Percentiles rank a stretch among this genome's conserved stretches.
Evolutionary conservation across 2,329 filamentous ascomycete species (phyloP).

Genomic region (Colletotrichum lindemuthianum): DNA sequence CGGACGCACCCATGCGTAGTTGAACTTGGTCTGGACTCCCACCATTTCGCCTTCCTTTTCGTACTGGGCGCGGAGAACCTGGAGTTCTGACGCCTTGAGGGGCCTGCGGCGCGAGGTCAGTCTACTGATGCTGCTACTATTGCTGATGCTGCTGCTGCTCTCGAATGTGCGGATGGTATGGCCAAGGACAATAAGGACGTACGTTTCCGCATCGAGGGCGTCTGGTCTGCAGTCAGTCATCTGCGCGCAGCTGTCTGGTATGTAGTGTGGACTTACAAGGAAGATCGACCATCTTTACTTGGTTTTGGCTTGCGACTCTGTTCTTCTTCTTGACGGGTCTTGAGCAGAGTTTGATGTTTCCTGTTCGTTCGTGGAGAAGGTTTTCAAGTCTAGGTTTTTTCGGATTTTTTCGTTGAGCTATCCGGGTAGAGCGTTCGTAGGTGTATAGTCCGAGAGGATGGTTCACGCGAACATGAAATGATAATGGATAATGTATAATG

Average conservation of each 20-base stretch:
- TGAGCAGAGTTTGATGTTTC: neutral
- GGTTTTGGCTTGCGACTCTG: neutral
- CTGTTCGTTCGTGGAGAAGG: too few relatives aligned
- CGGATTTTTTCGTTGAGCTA: too few relatives aligned
- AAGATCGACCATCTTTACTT: slow-evolving; percentile 56
- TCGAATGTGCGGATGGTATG: neutral
- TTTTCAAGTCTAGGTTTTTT: too few relatives aligned
- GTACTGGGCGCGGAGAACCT: slow-evolving; percentile 92
- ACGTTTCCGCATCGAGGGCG: slow-evolving; percentile 98
- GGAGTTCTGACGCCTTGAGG: slow-evolving; percentile 89
- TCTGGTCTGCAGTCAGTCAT: slow-evolving; percentile 63
- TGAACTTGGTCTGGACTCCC: slow-evolving; percentile 98
- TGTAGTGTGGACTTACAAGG: slow-evolving; percentile 52
- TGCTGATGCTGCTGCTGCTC: neutral
- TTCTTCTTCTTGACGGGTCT: neutral
- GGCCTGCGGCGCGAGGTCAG: slow-evolving; percentile 64
- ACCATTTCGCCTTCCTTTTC: slow-evolving; percentile 98
- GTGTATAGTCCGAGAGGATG: neutral
- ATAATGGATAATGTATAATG: slow-evolving; percentile 14
- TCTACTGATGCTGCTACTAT: neutral
- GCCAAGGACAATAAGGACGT: slow-evolving; percentile 42
- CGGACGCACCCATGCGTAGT: slow-evolving; percentile 90
- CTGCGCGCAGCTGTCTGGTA: neutral
- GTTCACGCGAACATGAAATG: neutral
- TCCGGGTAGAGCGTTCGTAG: neutral